Conservation (phyloP, 1,139 yeast genomes). For the Hansenula lynferdii region DNA sequence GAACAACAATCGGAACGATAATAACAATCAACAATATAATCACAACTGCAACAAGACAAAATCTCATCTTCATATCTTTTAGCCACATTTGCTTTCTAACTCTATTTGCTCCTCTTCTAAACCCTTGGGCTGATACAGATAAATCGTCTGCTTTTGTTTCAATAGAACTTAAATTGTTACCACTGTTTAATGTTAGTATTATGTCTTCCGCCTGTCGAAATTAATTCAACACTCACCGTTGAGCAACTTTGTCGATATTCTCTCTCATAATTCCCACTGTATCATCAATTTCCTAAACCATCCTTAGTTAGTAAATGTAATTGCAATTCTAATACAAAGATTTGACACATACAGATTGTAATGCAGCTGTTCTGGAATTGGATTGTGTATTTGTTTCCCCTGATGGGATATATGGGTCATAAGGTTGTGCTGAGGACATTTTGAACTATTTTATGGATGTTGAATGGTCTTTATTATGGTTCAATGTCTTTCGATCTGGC, state of each 20-base stretch:
- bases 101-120: conserved; percentile 95
- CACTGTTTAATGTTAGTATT: conserved; percentile 35
- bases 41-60: conserved; percentile 80
- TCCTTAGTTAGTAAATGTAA: background rate
- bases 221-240: conserved; percentile 33
- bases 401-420: conserved; percentile 84
- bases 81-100: conserved; percentile 99
- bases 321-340: no score
- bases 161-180: conserved; percentile 88
- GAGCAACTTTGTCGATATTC: conserved; percentile 93
- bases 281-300: conserved; percentile 84
- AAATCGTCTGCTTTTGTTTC: conserved; percentile 94
- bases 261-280: conserved; percentile 98
- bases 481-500: no score
- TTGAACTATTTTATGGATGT: conserved; percentile 2
- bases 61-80: conserved; percentile 96
- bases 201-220: no score
- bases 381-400: conserved; percentile 38
- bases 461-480: no score
- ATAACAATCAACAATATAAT: conserved; percentile 82
- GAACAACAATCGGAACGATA: conserved; percentile 92
- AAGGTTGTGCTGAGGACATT: conserved; percentile 83
- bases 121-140: conserved; percentile 92
- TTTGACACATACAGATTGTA: conserved; percentile 77
- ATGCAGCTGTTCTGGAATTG: conserved; percentile 72